These are phyloP conservation scores for Ophiocordyceps polyrhachis-furcata DNA, from an alignment of 2,329 filamentous ascomycete genomes.

Conservation along the genomic window DNA sequence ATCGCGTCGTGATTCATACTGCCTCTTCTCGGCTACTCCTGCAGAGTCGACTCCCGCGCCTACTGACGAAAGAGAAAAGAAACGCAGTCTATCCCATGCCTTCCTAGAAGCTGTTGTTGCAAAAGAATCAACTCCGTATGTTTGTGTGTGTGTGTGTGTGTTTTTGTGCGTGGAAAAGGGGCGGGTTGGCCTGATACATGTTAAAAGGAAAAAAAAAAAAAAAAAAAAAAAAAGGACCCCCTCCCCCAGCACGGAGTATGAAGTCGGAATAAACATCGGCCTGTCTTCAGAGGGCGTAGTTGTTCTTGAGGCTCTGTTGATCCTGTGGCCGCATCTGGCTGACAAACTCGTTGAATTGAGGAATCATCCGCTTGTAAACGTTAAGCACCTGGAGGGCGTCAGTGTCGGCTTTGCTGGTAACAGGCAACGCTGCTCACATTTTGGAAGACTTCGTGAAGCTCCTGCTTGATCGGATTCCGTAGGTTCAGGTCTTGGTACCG, in stretches of 20 bases:
- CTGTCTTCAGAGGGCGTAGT: slow-evolving; percentile 23
- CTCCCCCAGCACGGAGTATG: not conserved
- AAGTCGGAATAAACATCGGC: not conserved
- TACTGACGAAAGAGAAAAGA: not conserved
- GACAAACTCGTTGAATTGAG: slow-evolving; percentile 37
- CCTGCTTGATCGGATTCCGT: slow-evolving; percentile 40
- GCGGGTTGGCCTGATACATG: too few relatives aligned
- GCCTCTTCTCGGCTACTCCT: not conserved
- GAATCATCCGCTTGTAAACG: slow-evolving; percentile 39
- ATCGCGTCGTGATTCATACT: not conserved
- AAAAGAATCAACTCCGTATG: not conserved
- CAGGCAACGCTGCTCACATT: slow-evolving; percentile 52
- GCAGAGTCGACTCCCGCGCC: not conserved
- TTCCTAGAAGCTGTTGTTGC: not conserved
- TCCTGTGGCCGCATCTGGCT: slow-evolving; percentile 29
- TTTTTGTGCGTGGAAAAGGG: too few relatives aligned
- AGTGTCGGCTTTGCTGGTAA: too few relatives aligned
- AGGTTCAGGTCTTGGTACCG: slow-evolving; percentile 49
- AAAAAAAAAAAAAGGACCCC: too few relatives aligned
- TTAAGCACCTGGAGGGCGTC: slow-evolving; percentile 23
- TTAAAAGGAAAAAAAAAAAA: too few relatives aligned
- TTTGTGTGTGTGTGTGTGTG: too few relatives aligned
- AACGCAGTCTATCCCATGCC: slow-evolving; percentile 6
- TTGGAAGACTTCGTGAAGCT: slow-evolving; percentile 55
- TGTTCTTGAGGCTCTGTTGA: slow-evolving; percentile 26